These are phyloP conservation scores for Gastrodia elata DNA, from an alignment of 106 monocot species.

Conservation along the genomic window DNA sequence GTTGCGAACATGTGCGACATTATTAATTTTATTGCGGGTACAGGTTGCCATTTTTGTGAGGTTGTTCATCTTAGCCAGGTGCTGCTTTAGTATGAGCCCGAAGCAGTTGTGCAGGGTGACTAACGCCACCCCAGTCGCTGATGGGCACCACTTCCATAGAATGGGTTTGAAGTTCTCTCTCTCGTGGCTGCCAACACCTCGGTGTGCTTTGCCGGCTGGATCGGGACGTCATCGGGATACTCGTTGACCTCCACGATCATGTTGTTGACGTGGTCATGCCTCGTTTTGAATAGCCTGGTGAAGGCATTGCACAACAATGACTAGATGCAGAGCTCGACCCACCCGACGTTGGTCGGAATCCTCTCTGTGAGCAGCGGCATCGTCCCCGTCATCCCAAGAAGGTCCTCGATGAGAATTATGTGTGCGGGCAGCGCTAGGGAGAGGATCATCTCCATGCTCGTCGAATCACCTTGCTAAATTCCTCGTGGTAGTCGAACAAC, in stretches of 20 bases:
- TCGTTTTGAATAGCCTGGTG: constrained; percentile 58
- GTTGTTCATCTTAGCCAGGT: constrained; percentile 30
- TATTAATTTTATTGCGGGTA: too few relatives aligned
- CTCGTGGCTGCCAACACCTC: constrained; percentile 58
- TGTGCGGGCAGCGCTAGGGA: constrained; percentile 29
- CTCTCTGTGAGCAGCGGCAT: constrained; percentile 7
- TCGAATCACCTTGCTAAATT: constrained; percentile 22
- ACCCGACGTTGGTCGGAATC: background rate
- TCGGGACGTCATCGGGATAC: constrained; percentile 29
- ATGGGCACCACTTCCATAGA: constrained; percentile 57
- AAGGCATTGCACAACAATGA: constrained; percentile 44
- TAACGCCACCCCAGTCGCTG: constrained; percentile 43
- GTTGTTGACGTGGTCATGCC: constrained; percentile 25
- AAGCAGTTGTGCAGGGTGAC: constrained; percentile 76
- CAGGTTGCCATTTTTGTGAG: constrained; percentile 56
- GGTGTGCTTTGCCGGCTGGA: constrained; percentile 51
- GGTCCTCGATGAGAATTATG: constrained; percentile 33
- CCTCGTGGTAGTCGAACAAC: constrained; percentile 50
- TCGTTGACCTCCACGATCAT: constrained; percentile 51
- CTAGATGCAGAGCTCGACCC: constrained; percentile 39
- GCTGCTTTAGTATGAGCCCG: constrained; percentile 60
- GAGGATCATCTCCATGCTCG: constrained; percentile 33
- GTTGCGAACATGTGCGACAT: too few relatives aligned
- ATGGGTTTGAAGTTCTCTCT: constrained; percentile 55
- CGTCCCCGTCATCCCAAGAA: constrained; percentile 12